phyloP scores from a whole-genome alignment of 2,329 filamentous ascomycete genomes.

The Clarireedia hainanense region DNA sequence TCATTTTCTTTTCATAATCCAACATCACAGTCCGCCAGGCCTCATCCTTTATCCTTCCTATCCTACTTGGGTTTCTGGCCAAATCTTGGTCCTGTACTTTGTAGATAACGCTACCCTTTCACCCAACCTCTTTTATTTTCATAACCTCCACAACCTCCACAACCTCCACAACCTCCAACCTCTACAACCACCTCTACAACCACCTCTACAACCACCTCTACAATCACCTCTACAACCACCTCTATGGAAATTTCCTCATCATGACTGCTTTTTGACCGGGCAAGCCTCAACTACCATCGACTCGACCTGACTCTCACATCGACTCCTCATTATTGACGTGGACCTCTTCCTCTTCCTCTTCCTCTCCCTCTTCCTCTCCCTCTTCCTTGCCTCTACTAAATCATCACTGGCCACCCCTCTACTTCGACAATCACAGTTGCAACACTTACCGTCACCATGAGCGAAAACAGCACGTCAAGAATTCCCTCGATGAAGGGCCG shows the following conservation, averaged over 20 bases:
- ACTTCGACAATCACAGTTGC: too few species aligned
- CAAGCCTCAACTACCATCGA: background rate
- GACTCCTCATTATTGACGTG: background rate
- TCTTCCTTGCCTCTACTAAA: background rate
- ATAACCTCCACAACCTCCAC: background rate
- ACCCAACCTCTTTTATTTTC: conserved; percentile 9
- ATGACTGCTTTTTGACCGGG: background rate
- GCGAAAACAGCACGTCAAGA: too few species aligned
- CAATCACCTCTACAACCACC: background rate
- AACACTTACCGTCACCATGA: too few species aligned
- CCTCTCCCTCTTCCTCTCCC: too few species aligned
- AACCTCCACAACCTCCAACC: background rate
- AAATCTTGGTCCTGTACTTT: background rate
- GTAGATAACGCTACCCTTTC: background rate
- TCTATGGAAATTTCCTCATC: background rate
- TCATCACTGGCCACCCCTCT: background rate
- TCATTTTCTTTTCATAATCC: background rate
- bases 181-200: too few species aligned
- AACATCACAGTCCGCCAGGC: background rate
- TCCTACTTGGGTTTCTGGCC: too few species aligned
- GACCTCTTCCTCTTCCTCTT: too few species aligned
- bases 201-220: background rate
- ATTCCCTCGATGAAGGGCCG: background rate
- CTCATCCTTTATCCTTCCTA: background rate
- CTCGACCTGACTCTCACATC: background rate